These are phyloP conservation scores for Hemileccinum rubropunctum DNA, from an alignment of 768 basidiomycete species.

Conservation along the genomic window DNA sequence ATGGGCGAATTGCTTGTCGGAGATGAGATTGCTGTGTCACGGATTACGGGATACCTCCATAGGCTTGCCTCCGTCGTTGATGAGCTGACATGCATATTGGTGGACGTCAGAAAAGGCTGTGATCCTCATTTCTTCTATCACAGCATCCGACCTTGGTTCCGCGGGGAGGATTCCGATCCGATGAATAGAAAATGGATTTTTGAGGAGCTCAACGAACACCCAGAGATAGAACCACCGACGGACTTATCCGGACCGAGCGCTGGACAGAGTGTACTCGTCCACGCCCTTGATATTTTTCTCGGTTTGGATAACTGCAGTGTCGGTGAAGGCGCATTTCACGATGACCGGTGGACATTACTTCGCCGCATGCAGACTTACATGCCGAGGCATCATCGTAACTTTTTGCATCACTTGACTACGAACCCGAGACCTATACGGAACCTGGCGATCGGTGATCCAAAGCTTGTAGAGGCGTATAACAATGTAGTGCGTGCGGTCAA, in stretches of 20 bases:
- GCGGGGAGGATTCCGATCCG: slow-evolving; percentile 59
- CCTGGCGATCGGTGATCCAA: slow-evolving; percentile 40
- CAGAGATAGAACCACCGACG: slow-evolving; percentile 40
- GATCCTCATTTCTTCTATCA: slow-evolving; percentile 73
- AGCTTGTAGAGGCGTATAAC: slow-evolving; percentile 59
- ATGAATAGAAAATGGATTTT: slow-evolving; percentile 51
- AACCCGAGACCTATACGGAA: slow-evolving; percentile 60
- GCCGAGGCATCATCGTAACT: slow-evolving; percentile 79
- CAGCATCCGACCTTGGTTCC: slow-evolving; percentile 77
- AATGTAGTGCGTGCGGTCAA: slow-evolving; percentile 62
- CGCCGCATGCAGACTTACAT: slow-evolving; percentile 78
- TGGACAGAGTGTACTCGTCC: slow-evolving; percentile 78
- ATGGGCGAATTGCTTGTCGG: slow-evolving; percentile 89
- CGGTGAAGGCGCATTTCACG: slow-evolving; percentile 2
- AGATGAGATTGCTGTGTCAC: slow-evolving; percentile 59
- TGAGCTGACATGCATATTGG: slow-evolving; percentile 57
- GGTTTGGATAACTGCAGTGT: slow-evolving; percentile 53
- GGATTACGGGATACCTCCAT: slow-evolving; percentile 62
- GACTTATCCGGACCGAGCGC: slow-evolving; percentile 78
- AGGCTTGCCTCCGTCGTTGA: slow-evolving; percentile 64
- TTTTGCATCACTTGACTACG: slow-evolving; percentile 61
- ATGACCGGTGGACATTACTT: slow-evolving; percentile 45
- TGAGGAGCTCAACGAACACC: slow-evolving; percentile 53
- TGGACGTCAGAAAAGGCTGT: slow-evolving; percentile 65
- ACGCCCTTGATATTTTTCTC: slow-evolving; percentile 70